Evolutionary conservation across 306 rosid species (phyloP).

Genomic region (Quercus rubra): DNA sequence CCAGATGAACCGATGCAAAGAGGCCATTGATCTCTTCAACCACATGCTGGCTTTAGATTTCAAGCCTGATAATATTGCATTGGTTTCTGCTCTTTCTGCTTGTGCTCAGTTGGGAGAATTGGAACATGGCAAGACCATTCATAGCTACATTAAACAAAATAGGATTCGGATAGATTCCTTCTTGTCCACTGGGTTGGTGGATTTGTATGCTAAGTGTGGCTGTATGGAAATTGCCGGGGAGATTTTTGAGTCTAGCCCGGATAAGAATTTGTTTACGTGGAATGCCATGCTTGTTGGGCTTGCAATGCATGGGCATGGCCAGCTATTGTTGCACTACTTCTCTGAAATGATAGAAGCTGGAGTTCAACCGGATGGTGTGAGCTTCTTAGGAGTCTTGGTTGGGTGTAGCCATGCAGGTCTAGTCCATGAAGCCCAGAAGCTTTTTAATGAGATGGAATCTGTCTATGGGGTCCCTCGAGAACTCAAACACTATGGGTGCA

Average conservation of each 20-base stretch:
- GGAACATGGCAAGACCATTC: constrained; percentile 55
- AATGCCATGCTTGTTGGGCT: constrained; percentile 80
- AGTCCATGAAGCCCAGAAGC: constrained; percentile 48
- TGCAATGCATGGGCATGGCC: constrained; percentile 67
- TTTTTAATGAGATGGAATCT: constrained; percentile 62
- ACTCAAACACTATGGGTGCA: constrained; percentile 72
- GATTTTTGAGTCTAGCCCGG: constrained; percentile 42
- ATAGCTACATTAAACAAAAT: constrained; percentile 37
- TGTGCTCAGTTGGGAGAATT: constrained; percentile 64
- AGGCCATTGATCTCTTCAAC: constrained; percentile 47
- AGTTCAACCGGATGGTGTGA: constrained; percentile 62
- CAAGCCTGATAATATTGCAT: constrained; percentile 51
- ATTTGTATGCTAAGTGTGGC: constrained; percentile 75
- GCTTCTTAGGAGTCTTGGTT: constrained; percentile 58
- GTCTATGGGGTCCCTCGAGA: constrained; percentile 48
- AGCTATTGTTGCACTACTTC: constrained; percentile 34
- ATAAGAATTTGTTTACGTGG: constrained; percentile 62
- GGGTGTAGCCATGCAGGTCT: constrained; percentile 79
- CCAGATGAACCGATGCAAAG: constrained; percentile 29
- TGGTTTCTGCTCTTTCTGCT: constrained; percentile 73
- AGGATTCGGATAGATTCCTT: constrained; percentile 42
- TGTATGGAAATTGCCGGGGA: constrained; percentile 52
- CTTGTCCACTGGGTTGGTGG: constrained; percentile 68
- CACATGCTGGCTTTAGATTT: constrained; percentile 37
- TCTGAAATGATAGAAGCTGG: constrained; percentile 44